Base-by-base conservation (phyloP, 1,284 basidiomycete genomes). In the Ceratobasidium sp. region DNA sequence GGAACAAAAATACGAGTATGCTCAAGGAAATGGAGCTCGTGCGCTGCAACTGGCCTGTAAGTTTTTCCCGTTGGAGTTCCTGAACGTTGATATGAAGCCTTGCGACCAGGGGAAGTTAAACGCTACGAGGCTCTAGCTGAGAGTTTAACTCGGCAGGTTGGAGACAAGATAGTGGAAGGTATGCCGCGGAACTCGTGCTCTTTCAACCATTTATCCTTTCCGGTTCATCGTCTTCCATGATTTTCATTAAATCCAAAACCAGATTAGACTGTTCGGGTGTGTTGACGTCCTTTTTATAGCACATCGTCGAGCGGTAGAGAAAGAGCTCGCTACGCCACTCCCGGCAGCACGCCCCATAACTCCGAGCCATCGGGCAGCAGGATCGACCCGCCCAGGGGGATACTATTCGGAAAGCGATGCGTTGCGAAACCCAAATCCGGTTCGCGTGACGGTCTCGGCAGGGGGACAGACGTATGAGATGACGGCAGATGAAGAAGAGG, bases 141-240 rank as follows among this genome's bases (percentile, higher is more conserved):
- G 83, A 93, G 92, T 81, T 94, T 93, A 82, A 90, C 91, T 79
- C 87, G 89, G 71, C 92, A 94, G 84, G 93, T 93, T 50, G 93
- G 94, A 80, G 83, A 88, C n/a, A 91, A 91, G 83, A 83, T 92
- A 62, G 83, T 92, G 68, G 90, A 92, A 87, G 89, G 93, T 93
- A 73, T 76, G 86, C 82, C 23, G 16, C 30, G 38, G 59, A 8
- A 20, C 46, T 30, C 38, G 33, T 48, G 57, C 75, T 54, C 70
- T 52, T 52, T 35, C 30, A 4, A 27, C 50, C 62, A 50, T 65
- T 75, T 75, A 20, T 65, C 64, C 64, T 75, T 50, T 30, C 30
- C 30, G 38, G 20, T 62, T 4, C 48, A 50, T 48, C 41, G 35
- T 50, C 2, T 41, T 65, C 20, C 23, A 12, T 10, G 4, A 16